Conservation (phyloP, 306 rosid genomes). For the Hippophae rhamnoides region DNA sequence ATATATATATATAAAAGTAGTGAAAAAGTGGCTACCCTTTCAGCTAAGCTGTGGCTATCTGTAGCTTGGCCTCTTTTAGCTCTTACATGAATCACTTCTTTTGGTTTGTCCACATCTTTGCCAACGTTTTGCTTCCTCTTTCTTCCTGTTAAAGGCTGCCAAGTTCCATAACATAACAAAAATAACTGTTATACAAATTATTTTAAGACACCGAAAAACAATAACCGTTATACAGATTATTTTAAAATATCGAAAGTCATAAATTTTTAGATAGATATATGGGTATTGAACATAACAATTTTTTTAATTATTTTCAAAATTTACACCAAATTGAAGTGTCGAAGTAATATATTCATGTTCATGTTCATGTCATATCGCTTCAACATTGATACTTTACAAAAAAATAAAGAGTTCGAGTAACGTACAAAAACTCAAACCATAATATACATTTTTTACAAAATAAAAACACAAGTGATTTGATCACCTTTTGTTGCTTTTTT, state of each 20-base stretch:
- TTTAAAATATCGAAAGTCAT: background rate
- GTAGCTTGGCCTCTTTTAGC: constrained; percentile 70
- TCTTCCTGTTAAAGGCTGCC: constrained; percentile 31
- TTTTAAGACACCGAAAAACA: background rate
- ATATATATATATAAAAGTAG: background rate
- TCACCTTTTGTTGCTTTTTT: too few relatives aligned
- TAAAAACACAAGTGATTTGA: too few relatives aligned
- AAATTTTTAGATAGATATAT: background rate
- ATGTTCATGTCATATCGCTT: too few relatives aligned
- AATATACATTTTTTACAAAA: background rate
- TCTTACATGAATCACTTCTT: constrained; percentile 52
- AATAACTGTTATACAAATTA: background rate
- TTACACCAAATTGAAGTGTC: too few relatives aligned
- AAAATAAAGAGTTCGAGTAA: too few relatives aligned
- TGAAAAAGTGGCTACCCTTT: constrained; percentile 35
- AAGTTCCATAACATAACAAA: constrained; percentile 5
- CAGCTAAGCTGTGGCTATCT: constrained; percentile 63
- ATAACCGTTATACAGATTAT: background rate
- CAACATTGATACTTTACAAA: too few relatives aligned
- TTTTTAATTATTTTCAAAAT: too few relatives aligned
- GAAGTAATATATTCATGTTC: too few relatives aligned
- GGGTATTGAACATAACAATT: background rate
- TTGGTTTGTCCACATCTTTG: constrained; percentile 26
- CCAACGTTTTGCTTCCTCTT: constrained; percentile 43
- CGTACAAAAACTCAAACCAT: background rate